Evolutionary conservation across 345 rosid species (phyloP), one percentile per base, ranked within the genome.

Genomic region (Limnanthes douglasii): DNA sequence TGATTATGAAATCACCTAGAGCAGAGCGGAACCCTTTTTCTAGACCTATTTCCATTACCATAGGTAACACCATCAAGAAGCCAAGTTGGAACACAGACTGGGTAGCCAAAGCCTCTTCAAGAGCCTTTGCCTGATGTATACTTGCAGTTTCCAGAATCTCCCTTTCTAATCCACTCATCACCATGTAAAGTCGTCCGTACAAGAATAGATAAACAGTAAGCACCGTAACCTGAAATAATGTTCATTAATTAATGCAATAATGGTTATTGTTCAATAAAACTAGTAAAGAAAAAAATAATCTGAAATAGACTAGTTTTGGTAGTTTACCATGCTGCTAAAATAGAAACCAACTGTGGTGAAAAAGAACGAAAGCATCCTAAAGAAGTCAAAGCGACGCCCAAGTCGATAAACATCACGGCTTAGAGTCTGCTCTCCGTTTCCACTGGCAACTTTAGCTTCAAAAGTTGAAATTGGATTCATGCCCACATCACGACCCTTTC

Each of bases 341-440:
- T 85, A 92, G 74, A 80, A 92, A 51, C 96, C 93, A 28, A 85
- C 99, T 1, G 99, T 85, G 26, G 99, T 85, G 39, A 75, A 92
- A 55, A 80, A 92, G 66, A 92, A 81, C n/a, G 99, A 92, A 24
- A 92, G 69, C 99, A 92, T 92, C 64, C 96, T 70, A 42, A 65
- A 92, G 73, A 92, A 92, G 64, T 92, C 96, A 54, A 81, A 78
- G 12, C 62, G 88, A 23, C 65, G 85, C 2, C 96, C 96, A 37
- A 92, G 88, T 34, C 96, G 75, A 55, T 92, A 85, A 46, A 92
- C 81, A 22, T 92, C 99, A 27, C 96, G 94, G 35, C 99, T 78
- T 33, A 92, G 86, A 13, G 94, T 85, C 58, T 85, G 99, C 60
- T 92, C 99, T 44, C 99, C 99, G 49, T 85, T 92, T 45, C 99